Evolutionary conservation across 257 asterid genomes (phyloP), one percentile per base, ranked within the genome.

Genomic region (Lantana camara): DNA sequence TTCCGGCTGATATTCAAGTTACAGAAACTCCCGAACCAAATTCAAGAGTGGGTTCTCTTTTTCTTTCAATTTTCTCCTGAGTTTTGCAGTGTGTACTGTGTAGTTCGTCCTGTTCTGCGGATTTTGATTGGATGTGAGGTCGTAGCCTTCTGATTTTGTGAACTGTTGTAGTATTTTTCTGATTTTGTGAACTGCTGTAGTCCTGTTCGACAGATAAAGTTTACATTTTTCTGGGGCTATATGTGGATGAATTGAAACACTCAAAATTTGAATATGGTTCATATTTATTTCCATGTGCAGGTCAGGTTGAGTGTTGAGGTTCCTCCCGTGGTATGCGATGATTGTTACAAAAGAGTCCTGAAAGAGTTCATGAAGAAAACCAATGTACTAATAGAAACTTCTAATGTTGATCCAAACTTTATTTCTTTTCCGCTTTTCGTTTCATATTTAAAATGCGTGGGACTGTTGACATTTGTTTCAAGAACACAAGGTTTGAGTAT

Each of bases 241-340:
- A 10, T 4, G n/a, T 48, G 7, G 14, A 17, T 2, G 22, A 44
- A n/a, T 22, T 27, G n/a, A n/a, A n/a, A n/a, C 32, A 13, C 5
- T 30, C 3, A 7, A 11, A 21, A 32, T 52, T 48, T 38, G 4
- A 20, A 9, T 52, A 46, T 53, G 5, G 17, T 14, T 58, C 50
- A 13, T 19, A 47, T 47, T 71, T 23, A 12, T 46, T 55, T 7
- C 10, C 32, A 9, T 49, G 0, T 63, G 60, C 84, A 89, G 98
- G 87, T 92, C 5, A 82, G 80, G 71, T 73, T 86, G 85, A 85
- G 90, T 60, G 96, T 92, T 3, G 97, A 92, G 73, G 97, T 92
- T 68, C 98, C 98, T 20, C 64, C 91, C 34, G 75, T 34, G 24
- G 96, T 92, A 54, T 92, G 98, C 8, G 91, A 89, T 51, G 98